phyloP scores from a whole-genome alignment of 257 asterid genomes.

The Solanum piurae region DNA sequence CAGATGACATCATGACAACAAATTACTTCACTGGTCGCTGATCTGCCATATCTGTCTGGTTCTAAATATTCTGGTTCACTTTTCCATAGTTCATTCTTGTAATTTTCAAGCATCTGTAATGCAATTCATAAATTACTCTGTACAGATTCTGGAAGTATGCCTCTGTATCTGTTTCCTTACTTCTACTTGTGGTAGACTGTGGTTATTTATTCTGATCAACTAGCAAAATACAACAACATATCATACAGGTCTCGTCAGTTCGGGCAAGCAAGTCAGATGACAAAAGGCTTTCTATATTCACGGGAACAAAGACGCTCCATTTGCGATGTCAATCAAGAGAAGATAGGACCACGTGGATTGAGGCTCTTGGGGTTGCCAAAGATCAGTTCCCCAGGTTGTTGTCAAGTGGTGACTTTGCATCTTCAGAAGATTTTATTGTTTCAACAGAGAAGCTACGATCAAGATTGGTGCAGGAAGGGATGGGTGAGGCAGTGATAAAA shows the following conservation, averaged over 20 bases:
- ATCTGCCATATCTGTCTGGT: not conserved
- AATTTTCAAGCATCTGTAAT: not conserved
- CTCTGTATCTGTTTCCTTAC: not conserved
- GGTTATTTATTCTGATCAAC: not conserved
- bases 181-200: not conserved
- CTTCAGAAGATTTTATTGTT: slow-evolving; percentile 75
- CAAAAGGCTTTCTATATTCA: slow-evolving; percentile 89
- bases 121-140: not conserved
- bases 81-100: not conserved
- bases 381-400: slow-evolving; percentile 84
- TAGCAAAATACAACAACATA: slow-evolving; percentile 10
- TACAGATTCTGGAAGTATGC: not conserved
- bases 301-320: slow-evolving; percentile 95
- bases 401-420: slow-evolving; percentile 71
- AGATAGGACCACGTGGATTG: slow-evolving; percentile 88
- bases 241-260: slow-evolving; percentile 83
- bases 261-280: slow-evolving; percentile 97
- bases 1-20: not conserved
- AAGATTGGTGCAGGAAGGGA: slow-evolving; percentile 65
- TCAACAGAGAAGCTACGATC: slow-evolving; percentile 73
- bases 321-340: slow-evolving; percentile 87
- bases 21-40: not conserved
- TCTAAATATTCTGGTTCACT: not conserved
- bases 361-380: slow-evolving; percentile 82
- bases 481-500: slow-evolving; percentile 54